These are phyloP conservation scores for Linaria vulgaris DNA, from an alignment of 257 asterid species.

Conservation along the genomic window DNA sequence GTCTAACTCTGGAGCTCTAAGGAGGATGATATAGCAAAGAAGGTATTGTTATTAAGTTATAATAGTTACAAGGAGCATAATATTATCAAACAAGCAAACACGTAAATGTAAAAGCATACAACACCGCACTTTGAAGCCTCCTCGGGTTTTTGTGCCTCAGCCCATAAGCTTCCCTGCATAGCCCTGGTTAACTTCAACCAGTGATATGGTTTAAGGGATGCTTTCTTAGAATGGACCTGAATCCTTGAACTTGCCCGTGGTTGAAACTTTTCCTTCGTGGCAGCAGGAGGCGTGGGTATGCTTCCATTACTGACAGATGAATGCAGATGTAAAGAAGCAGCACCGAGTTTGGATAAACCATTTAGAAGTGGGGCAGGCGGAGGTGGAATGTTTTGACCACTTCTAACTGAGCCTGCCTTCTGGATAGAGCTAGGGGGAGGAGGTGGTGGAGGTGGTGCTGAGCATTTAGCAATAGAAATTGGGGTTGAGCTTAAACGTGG, in stretches of 20 bases:
- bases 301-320: constrained; percentile 27
- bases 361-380: constrained; percentile 58
- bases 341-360: constrained; percentile 33
- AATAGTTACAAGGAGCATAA: constrained; percentile 10
- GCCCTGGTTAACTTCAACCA: constrained; percentile 86
- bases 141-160: constrained; percentile 72
- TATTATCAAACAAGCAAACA: constrained; percentile 1
- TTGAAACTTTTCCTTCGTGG: constrained; percentile 47
- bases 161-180: constrained; percentile 87
- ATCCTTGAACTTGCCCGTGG: constrained; percentile 31
- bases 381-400: constrained; percentile 49
- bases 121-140: constrained; percentile 68
- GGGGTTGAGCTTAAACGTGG: constrained; percentile 20
- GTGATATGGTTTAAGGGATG: constrained; percentile 75
- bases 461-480: constrained; percentile 24
- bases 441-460: constrained; percentile 31
- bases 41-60: constrained; percentile 19
- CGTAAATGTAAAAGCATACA: not conserved
- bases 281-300: constrained; percentile 44
- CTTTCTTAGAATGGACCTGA: constrained; percentile 40
- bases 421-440: constrained; percentile 20
- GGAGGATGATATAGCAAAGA: constrained; percentile 28
- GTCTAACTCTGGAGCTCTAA: constrained; percentile 81
- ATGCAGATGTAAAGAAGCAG: constrained; percentile 22
- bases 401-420: constrained; percentile 26